Evolutionary conservation across 2,329 filamentous ascomycete species (phyloP), one percentile per base, ranked within the genome.

Genomic region (Pseudogymnoascus sp.): DNA sequence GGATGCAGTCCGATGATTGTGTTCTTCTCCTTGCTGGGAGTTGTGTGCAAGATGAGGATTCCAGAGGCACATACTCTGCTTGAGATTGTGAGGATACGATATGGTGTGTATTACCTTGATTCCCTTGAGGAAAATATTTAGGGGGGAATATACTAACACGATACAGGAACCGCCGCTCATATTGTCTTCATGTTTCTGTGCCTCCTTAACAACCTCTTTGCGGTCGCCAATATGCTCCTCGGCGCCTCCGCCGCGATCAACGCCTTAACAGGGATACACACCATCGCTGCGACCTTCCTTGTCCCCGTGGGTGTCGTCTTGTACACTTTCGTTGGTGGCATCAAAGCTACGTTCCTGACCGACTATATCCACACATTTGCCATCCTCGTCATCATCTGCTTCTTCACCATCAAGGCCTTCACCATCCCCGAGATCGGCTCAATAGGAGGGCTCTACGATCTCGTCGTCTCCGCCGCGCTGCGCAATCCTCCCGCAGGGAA

Each of bases 1-100:
- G 82, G 82, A 1, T 82, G 79, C 60, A 81, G 78, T 8, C 79
- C 81, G 0, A 82, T 82, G 79, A 84, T 84, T 46, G 79, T 82
- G 0, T 82, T 84, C 69, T 83, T 84, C 59, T 76, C 82, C 0
- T 65, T 82, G 0, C 70, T 82, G 1, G 80, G 79, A 0, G 81
- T 83, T 10, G 78, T 77, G 0, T 81, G 78, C 71, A 84, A 84
- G 63, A 68, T 78, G 28, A 78, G 81, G 31, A 78, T 82, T 1
- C 81, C 81, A 0, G 77, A 82, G 62, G 82, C 82, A 0, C 81
- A 84, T 64, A 84, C 82, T 0, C 74, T 82, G 0, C 71, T 84
- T 0, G 81, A 84, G 61, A 79, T 84, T 37, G 78, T 84, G 1
- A 74, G 80, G 1, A 80, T 83, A 26, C 76, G 80, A 60, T 82